Conservation (phyloP, 2,329 filamentous ascomycete genomes). For the Periconia macrospinosa region DNA sequence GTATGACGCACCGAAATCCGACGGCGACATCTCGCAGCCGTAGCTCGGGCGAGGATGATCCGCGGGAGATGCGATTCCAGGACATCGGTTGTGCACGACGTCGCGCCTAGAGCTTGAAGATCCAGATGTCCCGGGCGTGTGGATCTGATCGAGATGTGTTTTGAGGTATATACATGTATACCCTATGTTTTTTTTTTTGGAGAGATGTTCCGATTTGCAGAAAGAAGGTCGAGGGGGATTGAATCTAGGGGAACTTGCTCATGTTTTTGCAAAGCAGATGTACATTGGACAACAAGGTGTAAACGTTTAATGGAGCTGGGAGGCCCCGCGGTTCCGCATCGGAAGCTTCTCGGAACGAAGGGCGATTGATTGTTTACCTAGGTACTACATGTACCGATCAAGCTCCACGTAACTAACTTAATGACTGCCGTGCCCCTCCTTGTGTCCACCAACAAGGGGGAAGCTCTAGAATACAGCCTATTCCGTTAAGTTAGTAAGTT, state of each 20-base stretch:
- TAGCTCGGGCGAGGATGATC: slow-evolving; percentile 28
- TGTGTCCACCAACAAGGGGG: too few relatives aligned
- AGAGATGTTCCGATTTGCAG: too few relatives aligned
- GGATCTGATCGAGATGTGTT: not conserved
- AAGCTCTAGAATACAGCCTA: not conserved
- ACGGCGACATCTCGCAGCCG: slow-evolving; percentile 35
- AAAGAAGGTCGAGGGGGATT: too few relatives aligned
- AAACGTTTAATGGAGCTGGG: not conserved
- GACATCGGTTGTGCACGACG: slow-evolving; percentile 10
- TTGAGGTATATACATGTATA: too few relatives aligned
- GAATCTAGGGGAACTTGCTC: not conserved
- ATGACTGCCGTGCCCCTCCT: not conserved
- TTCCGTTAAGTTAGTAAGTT: slow-evolving; percentile 1
- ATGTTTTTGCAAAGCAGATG: not conserved
- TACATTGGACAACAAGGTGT: not conserved
- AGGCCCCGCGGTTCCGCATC: not conserved
- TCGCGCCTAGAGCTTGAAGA: not conserved
- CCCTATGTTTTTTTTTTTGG: too few relatives aligned
- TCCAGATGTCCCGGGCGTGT: not conserved
- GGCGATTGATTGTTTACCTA: not conserved
- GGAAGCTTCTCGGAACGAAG: not conserved
- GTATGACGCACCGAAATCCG: slow-evolving; percentile 19
- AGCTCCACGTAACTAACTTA: not conserved
- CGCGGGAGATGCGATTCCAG: slow-evolving; percentile 20
- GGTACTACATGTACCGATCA: not conserved